Base-by-base conservation (phyloP, 2,329 filamentous ascomycete genomes). In the Phialocephala sp. region DNA sequence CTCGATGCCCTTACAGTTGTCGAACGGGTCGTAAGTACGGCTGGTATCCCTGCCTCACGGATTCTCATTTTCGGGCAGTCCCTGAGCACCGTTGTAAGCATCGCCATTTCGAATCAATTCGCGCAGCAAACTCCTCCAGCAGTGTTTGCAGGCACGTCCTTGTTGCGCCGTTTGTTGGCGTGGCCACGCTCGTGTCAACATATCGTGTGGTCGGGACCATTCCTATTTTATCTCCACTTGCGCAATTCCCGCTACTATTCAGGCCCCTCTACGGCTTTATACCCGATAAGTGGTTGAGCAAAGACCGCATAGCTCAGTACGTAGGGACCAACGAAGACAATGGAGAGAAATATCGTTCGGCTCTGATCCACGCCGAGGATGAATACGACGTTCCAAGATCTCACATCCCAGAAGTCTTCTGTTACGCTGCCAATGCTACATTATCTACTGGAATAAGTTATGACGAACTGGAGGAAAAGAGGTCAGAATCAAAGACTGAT, bases 51-150 rank as follows among this genome's bases (percentile, higher is more conserved):
- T 0, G 80, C 92, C 0, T 84, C 85, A 45, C 89, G 88, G n/a
- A 94, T 97, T 67, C 87, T 94, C 2, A 82, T 97, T 35, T 81
- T 95, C 8, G 94, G 92, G 20, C 93, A 97, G 73, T 94, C 91
- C 69, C 84, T 97, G 0, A 94, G 94, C 20, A 97, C 94, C 0
- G 93, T 92, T 0, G 91, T 97, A 1, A 87, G 89, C 8, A 85
- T 89, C 45, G 93, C 88, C 1, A 87, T 91, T 0, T 89, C 88
- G 0, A 88, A 96, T n/a, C 72, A 77, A 50, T 65, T 79, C 59
- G 77, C 76, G 2, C 60, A 65, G 1, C 62, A 62, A 22, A 54
- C 69, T 4, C 69, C 74, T 1, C 81, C 85, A 0, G 72, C 80
- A 0, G 72, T 83, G 0, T 87, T 89, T 68, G 79, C 83, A 0